Evolutionary conservation across 768 basidiomycete genomes (phyloP).

Genomic region (Crepidotus variabilis): DNA sequence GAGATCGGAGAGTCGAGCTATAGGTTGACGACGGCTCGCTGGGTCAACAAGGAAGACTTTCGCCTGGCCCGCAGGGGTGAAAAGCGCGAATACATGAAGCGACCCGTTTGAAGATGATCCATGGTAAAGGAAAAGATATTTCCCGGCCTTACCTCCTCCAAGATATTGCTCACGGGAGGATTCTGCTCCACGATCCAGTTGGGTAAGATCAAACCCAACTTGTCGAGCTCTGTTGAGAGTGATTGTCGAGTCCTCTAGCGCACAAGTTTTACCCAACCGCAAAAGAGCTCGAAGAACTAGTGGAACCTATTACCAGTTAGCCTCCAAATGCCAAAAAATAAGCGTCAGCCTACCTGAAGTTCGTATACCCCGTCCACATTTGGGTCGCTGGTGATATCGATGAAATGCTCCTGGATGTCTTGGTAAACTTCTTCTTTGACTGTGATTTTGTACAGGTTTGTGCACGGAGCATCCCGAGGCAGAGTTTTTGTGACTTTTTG

Average conservation of each 20-base stretch:
- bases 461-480: conserved; percentile 73
- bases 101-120: conserved; percentile 67
- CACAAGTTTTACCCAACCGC: conserved; percentile 81
- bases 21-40: conserved; percentile 79
- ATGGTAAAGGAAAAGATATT: conserved; percentile 88
- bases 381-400: conserved; percentile 88
- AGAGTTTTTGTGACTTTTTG: conserved; percentile 75
- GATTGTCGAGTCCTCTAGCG: conserved; percentile 56
- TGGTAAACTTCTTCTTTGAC: conserved; percentile 84
- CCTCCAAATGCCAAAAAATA: background rate
- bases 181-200: conserved; percentile 64
- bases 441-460: conserved; percentile 77
- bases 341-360: conserved; percentile 58
- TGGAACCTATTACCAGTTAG: conserved; percentile 55
- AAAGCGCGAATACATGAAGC: conserved; percentile 86
- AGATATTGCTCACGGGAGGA: conserved; percentile 70
- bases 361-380: conserved; percentile 96
- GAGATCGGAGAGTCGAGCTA: conserved; percentile 69
- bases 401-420: conserved; percentile 86
- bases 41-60: conserved; percentile 90
- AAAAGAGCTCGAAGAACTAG: conserved; percentile 78
- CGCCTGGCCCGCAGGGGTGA: conserved; percentile 65
- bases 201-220: conserved; percentile 76
- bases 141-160: conserved; percentile 60
- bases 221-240: conserved; percentile 83